Evolutionary conservation across 257 asterid species (phyloP).

Genomic region (Haberlea rhodopensis): DNA sequence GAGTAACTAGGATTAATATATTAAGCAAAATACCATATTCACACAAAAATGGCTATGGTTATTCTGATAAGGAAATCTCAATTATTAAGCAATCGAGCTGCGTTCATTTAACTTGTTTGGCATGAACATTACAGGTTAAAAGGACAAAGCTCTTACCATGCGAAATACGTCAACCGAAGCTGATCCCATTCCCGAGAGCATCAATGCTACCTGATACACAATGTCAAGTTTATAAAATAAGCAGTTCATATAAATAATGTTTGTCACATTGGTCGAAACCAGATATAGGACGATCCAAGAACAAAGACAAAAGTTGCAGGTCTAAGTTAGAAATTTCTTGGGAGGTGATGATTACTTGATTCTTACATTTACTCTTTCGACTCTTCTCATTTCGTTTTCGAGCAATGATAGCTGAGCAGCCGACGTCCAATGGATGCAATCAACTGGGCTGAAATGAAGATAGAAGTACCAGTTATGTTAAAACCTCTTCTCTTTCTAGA

Average conservation of each 20-base stretch:
- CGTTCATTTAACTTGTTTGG: not conserved
- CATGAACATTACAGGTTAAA: not conserved
- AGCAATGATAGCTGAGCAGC: slow-evolving; percentile 94
- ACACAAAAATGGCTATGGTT: not conserved
- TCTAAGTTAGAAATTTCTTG: not conserved
- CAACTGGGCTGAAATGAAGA: slow-evolving; percentile 85
- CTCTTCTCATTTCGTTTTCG: slow-evolving; percentile 98
- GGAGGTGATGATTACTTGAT: not conserved
- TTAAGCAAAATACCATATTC: slow-evolving; percentile 4
- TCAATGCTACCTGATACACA: slow-evolving; percentile 75
- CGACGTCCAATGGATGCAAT: slow-evolving; percentile 95
- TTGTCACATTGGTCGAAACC: too few relatives aligned
- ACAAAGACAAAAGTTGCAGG: slow-evolving; percentile 1
- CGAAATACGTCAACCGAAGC: slow-evolving; percentile 80
- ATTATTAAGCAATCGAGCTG: not conserved
- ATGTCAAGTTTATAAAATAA: slow-evolving; percentile 5
- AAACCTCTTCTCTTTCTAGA: slow-evolving; percentile 18
- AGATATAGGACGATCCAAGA: too few relatives aligned
- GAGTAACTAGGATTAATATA: slow-evolving; percentile 17
- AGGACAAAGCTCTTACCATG: slow-evolving; percentile 49
- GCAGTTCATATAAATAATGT: not conserved
- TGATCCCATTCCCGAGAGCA: slow-evolving; percentile 98
- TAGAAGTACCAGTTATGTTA: slow-evolving; percentile 16
- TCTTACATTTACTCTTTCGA: slow-evolving; percentile 95
- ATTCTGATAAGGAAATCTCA: not conserved